A percentile compares a stretch with the other conserved stretches of the same genome.
Conservation (phyloP, 805 yeast genomes). For the Alloascoidea africana region DNA sequence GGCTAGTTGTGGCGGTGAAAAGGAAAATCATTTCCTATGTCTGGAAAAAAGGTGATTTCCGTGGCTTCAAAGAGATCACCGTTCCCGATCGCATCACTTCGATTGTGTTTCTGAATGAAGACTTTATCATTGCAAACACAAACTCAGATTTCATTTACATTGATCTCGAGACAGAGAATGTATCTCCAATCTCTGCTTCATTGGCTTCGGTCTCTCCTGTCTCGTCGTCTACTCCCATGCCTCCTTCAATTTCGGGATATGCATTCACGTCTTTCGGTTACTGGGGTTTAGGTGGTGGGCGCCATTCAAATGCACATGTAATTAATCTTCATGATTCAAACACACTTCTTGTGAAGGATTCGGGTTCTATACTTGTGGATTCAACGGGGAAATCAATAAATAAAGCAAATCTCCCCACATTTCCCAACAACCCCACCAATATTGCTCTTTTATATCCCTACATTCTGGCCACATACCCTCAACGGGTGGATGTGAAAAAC, state of each 20-base stretch:
- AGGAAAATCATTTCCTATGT: constrained; percentile 11
- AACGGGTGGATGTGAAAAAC: background rate
- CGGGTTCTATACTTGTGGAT: constrained; percentile 6
- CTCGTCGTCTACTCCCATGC: too few relatives aligned
- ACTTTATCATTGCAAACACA: constrained; percentile 12
- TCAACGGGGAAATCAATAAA: background rate
- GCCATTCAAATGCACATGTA: constrained; percentile 5
- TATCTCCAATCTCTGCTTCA: constrained; percentile 5
- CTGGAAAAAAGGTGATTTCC: constrained; percentile 16
- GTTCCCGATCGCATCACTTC: constrained; percentile 14
- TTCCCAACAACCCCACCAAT: background rate
- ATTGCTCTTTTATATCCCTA: background rate
- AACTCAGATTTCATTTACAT: constrained; percentile 11
- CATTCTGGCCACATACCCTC: background rate
- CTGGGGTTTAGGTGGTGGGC: background rate
- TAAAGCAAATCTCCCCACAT: background rate
- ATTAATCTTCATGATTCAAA: constrained; percentile 5
- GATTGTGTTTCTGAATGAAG: constrained; percentile 12
- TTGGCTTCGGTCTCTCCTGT: constrained; percentile 4
- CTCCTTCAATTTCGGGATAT: too few relatives aligned
- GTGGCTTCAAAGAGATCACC: constrained; percentile 13
- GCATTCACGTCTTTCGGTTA: background rate
- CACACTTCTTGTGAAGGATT: constrained; percentile 6
- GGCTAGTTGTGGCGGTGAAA: constrained; percentile 7
- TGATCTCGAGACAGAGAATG: constrained; percentile 6